Base-by-base conservation (phyloP, 1,284 basidiomycete species). In the Stereum hirsutum region DNA sequence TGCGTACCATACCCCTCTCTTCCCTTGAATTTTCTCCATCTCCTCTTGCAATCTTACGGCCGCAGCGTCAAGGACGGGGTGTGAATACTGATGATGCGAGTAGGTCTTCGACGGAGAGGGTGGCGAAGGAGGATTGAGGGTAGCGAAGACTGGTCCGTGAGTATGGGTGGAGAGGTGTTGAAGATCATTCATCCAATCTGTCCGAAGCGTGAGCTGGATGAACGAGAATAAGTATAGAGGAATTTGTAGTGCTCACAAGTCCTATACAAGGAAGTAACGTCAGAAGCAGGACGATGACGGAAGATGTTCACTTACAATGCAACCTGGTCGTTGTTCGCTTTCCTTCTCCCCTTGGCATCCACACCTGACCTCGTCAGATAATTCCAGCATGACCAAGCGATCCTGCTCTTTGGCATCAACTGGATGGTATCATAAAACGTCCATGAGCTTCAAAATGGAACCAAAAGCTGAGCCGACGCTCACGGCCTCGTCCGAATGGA, bases 171-270 rank as follows among this genome's bases (percentile, higher is more conserved):
- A 60, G 12, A 90, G 69, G 52, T 82, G 75, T 52, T 90, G 87
- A 4, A 91, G 69, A 39, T 77, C 70, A 57, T 90, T 90, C 89
- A 90, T 89, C 52, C 76, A 75, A 57, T 88, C 85, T 66, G 61
- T 57, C 39, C 44, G 46, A 30, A 25, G 39, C 14, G 28, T 36
- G 41, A 17, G 46, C 46, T 46, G 10, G 26, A 50, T 49, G 47
- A 6, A 47, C 35, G 43, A 31, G 27, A 46, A 49, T 42, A 23
- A 17, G 30, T 27, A 43, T 15, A 30, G 20, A 17, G 33, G 17
- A 33, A 25, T 25, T 25, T 14, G n/a, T 11, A n/a, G 12, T 4
- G 42, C 40, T 33, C 42, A 54, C 35, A 49, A 41, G 43, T 51
- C 37, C 51, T 55, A 39, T 21, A 37, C 24, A 25, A 17, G 17